These are phyloP conservation scores for Postia placenta DNA, from an alignment of 768 basidiomycete genomes.

Conservation along the genomic window DNA sequence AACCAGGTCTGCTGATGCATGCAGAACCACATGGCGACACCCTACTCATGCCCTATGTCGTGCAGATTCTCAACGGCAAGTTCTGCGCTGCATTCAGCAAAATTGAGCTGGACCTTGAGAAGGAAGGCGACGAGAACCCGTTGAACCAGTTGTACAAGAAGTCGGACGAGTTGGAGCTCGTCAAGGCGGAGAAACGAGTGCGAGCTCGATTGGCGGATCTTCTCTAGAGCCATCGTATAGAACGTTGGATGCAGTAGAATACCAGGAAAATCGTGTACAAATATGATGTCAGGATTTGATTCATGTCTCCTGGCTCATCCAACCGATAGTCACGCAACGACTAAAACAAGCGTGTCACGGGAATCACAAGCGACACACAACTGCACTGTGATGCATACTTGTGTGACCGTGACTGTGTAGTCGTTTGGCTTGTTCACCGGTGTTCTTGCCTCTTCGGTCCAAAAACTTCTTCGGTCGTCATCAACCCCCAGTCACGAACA, in stretches of 20 bases:
- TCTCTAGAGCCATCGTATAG: constrained; percentile 10
- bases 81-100: constrained; percentile 49
- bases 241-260: too few species aligned
- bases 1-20: constrained; percentile 40
- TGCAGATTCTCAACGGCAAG: constrained; percentile 51
- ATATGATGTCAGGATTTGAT: too few species aligned
- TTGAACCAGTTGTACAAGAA: constrained; percentile 46
- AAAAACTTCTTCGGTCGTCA: neutral
- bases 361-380: too few species aligned
- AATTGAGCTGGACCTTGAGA: constrained; percentile 52
- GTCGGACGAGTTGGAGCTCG: constrained; percentile 46
- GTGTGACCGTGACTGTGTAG: neutral
- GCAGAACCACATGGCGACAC: neutral
- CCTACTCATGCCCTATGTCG: too few species aligned
- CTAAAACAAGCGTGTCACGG: too few species aligned
- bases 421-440: too few species aligned
- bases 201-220: constrained; percentile 41
- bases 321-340: too few species aligned
- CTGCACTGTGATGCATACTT: too few species aligned
- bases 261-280: too few species aligned
- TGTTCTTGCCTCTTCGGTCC: neutral
- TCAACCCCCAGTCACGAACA: neutral
- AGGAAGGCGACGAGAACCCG: constrained; percentile 48
- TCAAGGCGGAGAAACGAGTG: constrained; percentile 55
- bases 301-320: too few species aligned